Conservation (phyloP, 139 green algal species). For the Tetradesmus lagerheimii region DNA sequence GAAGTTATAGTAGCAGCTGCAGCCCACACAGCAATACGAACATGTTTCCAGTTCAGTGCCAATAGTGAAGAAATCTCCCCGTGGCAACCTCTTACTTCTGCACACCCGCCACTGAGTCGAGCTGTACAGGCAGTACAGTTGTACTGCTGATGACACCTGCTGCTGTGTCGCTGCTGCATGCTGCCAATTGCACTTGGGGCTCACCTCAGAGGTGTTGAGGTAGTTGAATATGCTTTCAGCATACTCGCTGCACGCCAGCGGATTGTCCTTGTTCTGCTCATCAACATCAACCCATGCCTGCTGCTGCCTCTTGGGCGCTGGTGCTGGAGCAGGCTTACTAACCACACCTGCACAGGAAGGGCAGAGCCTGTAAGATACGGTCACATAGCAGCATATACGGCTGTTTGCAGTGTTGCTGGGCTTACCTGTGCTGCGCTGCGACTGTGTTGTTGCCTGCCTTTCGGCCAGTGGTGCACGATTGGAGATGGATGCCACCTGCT, state of each 20-base stretch:
- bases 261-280: slow-evolving; percentile 71
- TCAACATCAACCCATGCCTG: slow-evolving; percentile 83
- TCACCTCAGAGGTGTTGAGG: slow-evolving; percentile 76
- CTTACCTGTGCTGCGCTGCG: slow-evolving; percentile 12
- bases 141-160: background rate
- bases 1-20: background rate
- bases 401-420: background rate
- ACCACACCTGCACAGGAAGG: background rate
- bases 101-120: background rate
- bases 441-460: slow-evolving; percentile 29
- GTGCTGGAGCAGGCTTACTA: background rate
- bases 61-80: too few relatives aligned
- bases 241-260: slow-evolving; percentile 82
- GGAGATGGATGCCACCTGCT: slow-evolving; percentile 32
- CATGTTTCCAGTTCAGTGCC: too few relatives aligned
- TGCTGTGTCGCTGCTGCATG: background rate
- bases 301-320: slow-evolving; percentile 7
- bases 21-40: background rate
- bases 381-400: background rate
- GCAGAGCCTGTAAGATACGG: background rate
- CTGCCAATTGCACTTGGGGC: background rate
- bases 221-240: slow-evolving; percentile 83
- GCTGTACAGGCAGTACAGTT: background rate
- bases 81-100: too few relatives aligned
- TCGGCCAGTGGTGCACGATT: slow-evolving; percentile 10